Evolutionary conservation across 257 asterid genomes (phyloP).

Genomic region (Lycium ferocissimum): DNA sequence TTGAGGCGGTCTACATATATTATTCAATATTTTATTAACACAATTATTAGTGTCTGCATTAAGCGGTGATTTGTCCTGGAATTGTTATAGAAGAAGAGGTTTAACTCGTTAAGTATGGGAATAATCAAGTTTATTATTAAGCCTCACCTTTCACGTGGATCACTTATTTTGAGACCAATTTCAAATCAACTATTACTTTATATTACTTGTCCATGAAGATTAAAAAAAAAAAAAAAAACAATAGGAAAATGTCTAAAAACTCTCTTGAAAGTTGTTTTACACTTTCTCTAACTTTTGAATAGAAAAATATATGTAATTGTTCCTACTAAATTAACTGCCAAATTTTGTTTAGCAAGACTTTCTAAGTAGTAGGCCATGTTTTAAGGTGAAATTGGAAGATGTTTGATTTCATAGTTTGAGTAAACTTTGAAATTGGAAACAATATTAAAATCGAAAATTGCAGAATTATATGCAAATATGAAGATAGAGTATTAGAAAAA

Average conservation of each 20-base stretch:
- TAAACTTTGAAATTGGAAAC: neutral
- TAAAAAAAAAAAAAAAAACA: neutral
- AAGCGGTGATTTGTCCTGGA: neutral
- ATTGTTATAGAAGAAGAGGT: slow-evolving; percentile 14
- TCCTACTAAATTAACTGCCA: neutral
- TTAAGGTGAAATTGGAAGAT: neutral
- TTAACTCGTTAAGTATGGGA: neutral
- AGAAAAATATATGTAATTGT: neutral
- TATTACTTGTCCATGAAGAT: neutral
- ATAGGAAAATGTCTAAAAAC: no score
- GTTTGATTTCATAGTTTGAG: neutral
- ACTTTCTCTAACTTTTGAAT: neutral
- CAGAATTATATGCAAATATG: no score
- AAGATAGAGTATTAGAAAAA: no score
- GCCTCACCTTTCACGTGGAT: neutral
- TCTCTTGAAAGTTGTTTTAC: neutral
- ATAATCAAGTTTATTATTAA: neutral
- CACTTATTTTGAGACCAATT: neutral
- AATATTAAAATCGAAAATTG: neutral
- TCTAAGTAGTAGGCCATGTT: neutral
- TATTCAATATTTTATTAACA: slow-evolving; percentile 26
- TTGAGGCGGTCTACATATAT: slow-evolving; percentile 38
- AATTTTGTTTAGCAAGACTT: neutral
- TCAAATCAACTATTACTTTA: neutral
- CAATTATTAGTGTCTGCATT: slow-evolving; percentile 41